Percentiles rank a stretch among this genome's conserved stretches.
phyloP scores from a whole-genome alignment of 257 asterid genomes.

The Penstemon eatonii region DNA sequence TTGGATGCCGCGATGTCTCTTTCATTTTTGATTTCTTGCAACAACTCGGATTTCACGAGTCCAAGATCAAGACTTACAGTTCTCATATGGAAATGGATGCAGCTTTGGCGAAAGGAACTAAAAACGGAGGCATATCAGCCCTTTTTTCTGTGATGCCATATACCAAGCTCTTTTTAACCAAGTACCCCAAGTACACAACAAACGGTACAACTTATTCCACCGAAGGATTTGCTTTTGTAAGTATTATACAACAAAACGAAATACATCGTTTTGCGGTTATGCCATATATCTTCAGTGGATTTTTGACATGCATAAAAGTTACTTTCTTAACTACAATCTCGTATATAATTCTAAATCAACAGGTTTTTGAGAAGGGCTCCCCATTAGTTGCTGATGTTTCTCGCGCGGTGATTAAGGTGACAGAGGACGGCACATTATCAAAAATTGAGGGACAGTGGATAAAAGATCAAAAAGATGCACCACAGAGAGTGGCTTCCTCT shows the following conservation, averaged over 20 bases:
- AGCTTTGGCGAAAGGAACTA: conserved; percentile 34
- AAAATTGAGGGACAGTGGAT: conserved; percentile 21
- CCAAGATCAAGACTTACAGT: conserved; percentile 28
- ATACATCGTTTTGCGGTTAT: no score
- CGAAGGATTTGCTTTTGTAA: conserved; percentile 40
- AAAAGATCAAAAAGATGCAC: neutral
- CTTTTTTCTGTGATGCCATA: conserved; percentile 31
- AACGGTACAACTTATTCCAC: conserved; percentile 32
- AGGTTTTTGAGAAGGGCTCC: conserved; percentile 43
- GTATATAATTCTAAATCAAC: conserved; percentile 3
- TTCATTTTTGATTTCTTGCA: conserved; percentile 27
- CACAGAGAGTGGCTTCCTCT: neutral
- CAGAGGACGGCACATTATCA: conserved; percentile 20
- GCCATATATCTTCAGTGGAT: no score
- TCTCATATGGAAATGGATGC: conserved; percentile 30
- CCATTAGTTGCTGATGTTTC: conserved; percentile 40
- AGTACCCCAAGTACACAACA: conserved; percentile 36
- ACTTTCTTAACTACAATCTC: neutral
- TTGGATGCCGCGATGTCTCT: conserved; percentile 42
- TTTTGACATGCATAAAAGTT: no score
- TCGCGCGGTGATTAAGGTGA: conserved; percentile 31
- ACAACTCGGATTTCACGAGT: conserved; percentile 28
- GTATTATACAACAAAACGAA: neutral
- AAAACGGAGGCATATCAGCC: conserved; percentile 40
- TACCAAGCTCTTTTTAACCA: conserved; percentile 28